Percentiles rank a stretch among this genome's conserved stretches.
Conservation (phyloP, 345 rosid genomes). For the Mangifera indica region DNA sequence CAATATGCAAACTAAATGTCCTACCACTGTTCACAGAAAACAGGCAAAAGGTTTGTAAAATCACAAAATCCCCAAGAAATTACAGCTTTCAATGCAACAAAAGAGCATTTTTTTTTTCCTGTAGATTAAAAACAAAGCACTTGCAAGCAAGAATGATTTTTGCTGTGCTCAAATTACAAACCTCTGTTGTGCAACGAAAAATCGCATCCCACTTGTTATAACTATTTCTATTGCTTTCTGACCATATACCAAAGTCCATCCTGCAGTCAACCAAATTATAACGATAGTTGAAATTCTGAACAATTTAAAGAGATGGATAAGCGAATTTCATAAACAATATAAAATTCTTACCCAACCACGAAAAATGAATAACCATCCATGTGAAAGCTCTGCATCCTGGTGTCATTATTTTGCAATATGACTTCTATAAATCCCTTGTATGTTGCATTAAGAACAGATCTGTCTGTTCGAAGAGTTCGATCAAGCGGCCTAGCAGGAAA, state of each 20-base stretch:
- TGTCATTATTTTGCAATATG: conserved; percentile 85
- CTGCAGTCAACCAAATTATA: conserved; percentile 38
- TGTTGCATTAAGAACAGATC: conserved; percentile 81
- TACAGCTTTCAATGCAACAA: neutral
- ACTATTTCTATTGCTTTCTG: conserved; percentile 57
- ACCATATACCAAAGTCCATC: conserved; percentile 90
- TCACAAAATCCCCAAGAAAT: neutral
- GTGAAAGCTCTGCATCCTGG: conserved; percentile 86
- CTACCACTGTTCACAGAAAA: too few species aligned
- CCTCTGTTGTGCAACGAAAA: conserved; percentile 59
- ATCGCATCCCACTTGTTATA: conserved; percentile 78
- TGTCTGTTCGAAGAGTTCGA: conserved; percentile 53
- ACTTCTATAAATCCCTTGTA: conserved; percentile 85
- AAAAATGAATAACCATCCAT: conserved; percentile 81
- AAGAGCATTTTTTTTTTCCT: neutral
- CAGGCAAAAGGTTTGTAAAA: neutral
- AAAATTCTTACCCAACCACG: conserved; percentile 70
- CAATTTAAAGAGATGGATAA: neutral
- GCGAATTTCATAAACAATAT: neutral
- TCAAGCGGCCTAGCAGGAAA: conserved; percentile 70
- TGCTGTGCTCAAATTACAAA: conserved; percentile 12
- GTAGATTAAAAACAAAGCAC: neutral
- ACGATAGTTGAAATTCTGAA: neutral
- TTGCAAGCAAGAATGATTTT: too few species aligned
- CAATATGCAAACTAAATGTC: neutral